Conservation (phyloP, 345 rosid species). For the Populus tremula region DNA sequence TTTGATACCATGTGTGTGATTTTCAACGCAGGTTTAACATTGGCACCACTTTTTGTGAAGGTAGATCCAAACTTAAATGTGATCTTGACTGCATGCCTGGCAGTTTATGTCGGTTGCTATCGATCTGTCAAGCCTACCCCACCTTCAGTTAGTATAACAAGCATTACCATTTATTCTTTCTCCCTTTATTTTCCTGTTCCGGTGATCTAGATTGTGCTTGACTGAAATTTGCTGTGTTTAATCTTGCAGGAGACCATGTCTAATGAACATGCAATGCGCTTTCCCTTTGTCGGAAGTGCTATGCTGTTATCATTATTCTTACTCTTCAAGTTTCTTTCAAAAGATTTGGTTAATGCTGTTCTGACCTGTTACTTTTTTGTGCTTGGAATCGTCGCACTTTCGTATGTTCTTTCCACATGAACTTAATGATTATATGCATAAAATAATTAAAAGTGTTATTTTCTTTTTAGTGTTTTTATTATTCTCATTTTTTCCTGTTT, state of each 20-base stretch:
- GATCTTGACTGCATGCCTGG: conserved; percentile 77
- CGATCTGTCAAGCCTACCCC: conserved; percentile 98
- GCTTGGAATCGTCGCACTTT: conserved; percentile 90
- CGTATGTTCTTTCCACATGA: conserved; percentile 54
- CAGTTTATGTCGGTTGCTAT: conserved; percentile 95
- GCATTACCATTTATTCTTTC: background rate
- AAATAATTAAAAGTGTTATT: background rate
- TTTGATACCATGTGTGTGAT: background rate
- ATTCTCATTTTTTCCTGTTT: conserved; percentile 18
- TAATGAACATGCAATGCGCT: conserved; percentile 97
- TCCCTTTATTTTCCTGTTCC: background rate
- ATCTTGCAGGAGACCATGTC: conserved; percentile 91
- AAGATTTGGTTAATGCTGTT: conserved; percentile 95
- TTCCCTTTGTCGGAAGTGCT: conserved; percentile 98
- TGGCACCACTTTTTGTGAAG: conserved; percentile 87
- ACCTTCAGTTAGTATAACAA: conserved; percentile 54
- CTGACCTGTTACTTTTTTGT: conserved; percentile 89
- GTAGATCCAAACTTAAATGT: conserved; percentile 93
- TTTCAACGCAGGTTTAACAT: conserved; percentile 62
- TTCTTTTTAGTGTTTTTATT: background rate
- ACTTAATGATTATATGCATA: background rate
- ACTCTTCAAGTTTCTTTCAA: conserved; percentile 90
- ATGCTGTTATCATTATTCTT: conserved; percentile 90
- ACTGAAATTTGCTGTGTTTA: conserved; percentile 9
- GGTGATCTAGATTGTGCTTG: background rate